Evolutionary conservation across 2,329 filamentous ascomycete species (phyloP).

Genomic region (Phialophora macrospora): DNA sequence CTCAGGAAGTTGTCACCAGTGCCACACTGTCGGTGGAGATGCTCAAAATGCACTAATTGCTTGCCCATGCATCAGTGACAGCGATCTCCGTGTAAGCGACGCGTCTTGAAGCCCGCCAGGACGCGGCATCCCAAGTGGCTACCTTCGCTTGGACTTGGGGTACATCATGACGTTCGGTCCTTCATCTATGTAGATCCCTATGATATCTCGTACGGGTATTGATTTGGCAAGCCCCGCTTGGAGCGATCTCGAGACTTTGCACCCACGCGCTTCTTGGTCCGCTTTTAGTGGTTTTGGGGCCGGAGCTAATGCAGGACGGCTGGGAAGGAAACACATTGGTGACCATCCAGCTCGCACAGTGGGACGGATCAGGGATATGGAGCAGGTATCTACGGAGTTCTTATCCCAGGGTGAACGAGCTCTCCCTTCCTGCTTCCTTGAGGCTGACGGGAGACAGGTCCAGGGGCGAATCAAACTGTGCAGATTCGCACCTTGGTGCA

Average conservation of each 20-base stretch:
- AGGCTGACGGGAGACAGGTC: background rate
- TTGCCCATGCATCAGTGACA: background rate
- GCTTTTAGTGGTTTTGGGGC: background rate
- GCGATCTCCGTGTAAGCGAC: background rate
- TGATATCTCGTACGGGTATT: background rate
- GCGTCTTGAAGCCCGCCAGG: background rate
- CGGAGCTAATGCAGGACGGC: conserved; percentile 4
- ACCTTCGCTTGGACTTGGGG: background rate
- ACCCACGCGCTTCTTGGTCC: background rate
- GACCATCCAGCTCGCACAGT: background rate
- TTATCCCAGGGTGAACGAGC: background rate
- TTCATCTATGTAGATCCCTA: conserved; percentile 1
- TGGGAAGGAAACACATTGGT: background rate
- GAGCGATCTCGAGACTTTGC: background rate
- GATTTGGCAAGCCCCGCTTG: background rate
- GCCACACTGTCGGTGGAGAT: conserved; percentile 1
- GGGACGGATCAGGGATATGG: background rate
- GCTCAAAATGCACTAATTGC: conserved; percentile 4
- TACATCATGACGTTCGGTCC: background rate
- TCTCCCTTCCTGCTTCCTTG: background rate
- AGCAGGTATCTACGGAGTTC: background rate
- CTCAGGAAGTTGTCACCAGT: background rate
- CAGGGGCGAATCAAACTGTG: background rate
- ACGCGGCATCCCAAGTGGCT: background rate
- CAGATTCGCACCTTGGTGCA: background rate